Evolutionary conservation across 139 green algal species (phyloP), one percentile per base, ranked within the genome.

Genomic region (Astrephomene gubernaculifera): DNA sequence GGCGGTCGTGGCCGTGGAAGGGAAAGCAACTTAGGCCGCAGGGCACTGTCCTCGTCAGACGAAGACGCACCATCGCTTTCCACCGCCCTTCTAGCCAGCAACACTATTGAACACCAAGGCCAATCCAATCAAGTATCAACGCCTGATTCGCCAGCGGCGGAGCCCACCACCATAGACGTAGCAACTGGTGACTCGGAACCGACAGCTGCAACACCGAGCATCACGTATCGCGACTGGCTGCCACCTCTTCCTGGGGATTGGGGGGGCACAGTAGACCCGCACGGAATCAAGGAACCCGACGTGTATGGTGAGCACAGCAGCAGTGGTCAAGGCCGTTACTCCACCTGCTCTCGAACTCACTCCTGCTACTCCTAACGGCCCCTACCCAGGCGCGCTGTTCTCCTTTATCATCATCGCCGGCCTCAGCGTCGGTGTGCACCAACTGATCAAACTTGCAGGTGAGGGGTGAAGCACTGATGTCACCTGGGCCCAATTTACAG

Each of bases 381-480:
- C 63, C 8, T 25, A 24, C 63, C 7, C 65, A 86, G 79, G 79
- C 4, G 45, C 57, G 7, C 3, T 78, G 0, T 86, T 86, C 65
- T 45, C 57, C 35, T 64, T 86, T 36, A 39, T 86, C 45, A 36
- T 86, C 39, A 78, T 78, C 38, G 65, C 49, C 6, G 79, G 79
- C 8, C 79, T 86, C 10, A 79, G 65, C 49, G 2, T 86, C 1
- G 65, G 45, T 3, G 79, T 86, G 10, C 65, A 78, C 9, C 79
- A 86, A 27, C 25, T 86, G 2, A 22, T 86, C 12, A 57, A 36
- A 60, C 35, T 60, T 0, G 5, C 43, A 38, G 65, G 79, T 79
- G 29, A 84, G 78, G 22, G 52, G 1, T 27, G 17, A 70, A 67
- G 22, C 57, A n/a, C n/a, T n/a, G n/a, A n/a, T n/a, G n/a, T n/a